A percentile compares a stretch with the other conserved stretches of the same genome.
These are phyloP conservation scores for Blastobotrys raffinosifermentans DNA, from an alignment of 1,139 yeast genomes.

Conservation along the genomic window DNA sequence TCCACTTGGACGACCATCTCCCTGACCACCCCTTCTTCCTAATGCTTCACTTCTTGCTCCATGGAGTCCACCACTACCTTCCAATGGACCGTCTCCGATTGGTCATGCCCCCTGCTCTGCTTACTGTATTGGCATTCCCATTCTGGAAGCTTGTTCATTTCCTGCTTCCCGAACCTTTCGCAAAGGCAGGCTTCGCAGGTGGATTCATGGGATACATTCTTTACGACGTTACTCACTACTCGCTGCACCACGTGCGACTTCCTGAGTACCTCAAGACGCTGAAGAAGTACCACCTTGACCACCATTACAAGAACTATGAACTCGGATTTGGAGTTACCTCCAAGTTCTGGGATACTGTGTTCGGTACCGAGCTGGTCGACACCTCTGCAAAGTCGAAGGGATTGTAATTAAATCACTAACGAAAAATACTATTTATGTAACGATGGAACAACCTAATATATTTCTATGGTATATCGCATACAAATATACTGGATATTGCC, in stretches of 20 bases:
- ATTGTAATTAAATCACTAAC: no score
- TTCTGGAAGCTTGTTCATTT: conserved; percentile 54
- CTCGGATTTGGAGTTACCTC: conserved; percentile 94
- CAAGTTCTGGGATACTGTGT: conserved; percentile 88
- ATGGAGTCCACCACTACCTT: conserved; percentile 93
- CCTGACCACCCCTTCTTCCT: conserved; percentile 76
- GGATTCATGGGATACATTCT: conserved; percentile 88
- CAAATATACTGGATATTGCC: no score
- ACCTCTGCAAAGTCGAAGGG: no score
- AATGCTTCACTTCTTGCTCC: conserved; percentile 80
- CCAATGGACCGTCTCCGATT: conserved; percentile 94
- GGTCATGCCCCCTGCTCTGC: conserved; percentile 93
- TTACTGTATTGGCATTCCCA: conserved; percentile 52
- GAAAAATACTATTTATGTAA: no score
- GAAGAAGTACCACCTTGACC: conserved; percentile 90
- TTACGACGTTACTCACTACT: conserved; percentile 87
- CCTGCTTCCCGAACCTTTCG: conserved; percentile 49
- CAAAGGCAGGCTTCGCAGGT: conserved; percentile 79
- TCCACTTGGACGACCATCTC: conserved; percentile 81
- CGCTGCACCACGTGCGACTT: conserved; percentile 78
- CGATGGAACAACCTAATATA: no score
- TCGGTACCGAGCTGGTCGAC: conserved; percentile 56
- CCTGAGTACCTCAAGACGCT: conserved; percentile 71
- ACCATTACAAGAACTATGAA: conserved; percentile 94
- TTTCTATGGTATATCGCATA: no score